phyloP scores from a whole-genome alignment of 768 basidiomycete species.

The Serpula lacrymans region DNA sequence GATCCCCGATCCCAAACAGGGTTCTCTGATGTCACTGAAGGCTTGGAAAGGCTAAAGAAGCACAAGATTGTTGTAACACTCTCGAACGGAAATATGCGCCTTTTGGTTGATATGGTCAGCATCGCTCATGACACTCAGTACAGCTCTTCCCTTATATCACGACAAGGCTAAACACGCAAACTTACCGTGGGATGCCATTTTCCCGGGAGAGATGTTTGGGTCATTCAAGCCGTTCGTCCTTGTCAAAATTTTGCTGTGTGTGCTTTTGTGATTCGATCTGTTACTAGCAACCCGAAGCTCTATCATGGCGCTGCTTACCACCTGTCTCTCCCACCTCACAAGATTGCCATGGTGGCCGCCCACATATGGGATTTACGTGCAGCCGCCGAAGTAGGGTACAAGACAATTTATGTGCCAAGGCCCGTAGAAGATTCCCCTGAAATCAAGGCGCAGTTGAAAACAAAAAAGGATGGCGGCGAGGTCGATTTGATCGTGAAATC shows the following conservation, averaged over 20 bases:
- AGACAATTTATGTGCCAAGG: conserved; percentile 57
- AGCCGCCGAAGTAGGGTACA: conserved; percentile 50
- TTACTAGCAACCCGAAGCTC: conserved; percentile 48
- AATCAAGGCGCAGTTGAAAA: conserved; percentile 29
- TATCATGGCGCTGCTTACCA: conserved; percentile 50
- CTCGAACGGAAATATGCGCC: conserved; percentile 62
- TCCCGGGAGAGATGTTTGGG: conserved; percentile 58
- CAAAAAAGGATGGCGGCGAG: conserved; percentile 52
- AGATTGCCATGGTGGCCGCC: conserved; percentile 63
- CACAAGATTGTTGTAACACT: conserved; percentile 47
- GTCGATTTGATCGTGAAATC: conserved; percentile 55
- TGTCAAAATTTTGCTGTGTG: too few relatives aligned
- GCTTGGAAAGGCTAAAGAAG: conserved; percentile 50
- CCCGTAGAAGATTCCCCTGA: conserved; percentile 39
- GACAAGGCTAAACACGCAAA: conserved; percentile 57
- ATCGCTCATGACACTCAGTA: too few relatives aligned
- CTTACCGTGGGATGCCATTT: conserved; percentile 61
- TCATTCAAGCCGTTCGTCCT: conserved; percentile 61
- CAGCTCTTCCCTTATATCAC: too few relatives aligned
- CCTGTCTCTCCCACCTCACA: conserved; percentile 40
- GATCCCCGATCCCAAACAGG: conserved; percentile 33
- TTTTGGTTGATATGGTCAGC: conserved; percentile 58
- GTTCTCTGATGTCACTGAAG: conserved; percentile 57
- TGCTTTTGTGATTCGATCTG: too few relatives aligned
- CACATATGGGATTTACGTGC: conserved; percentile 56